phyloP scores from a whole-genome alignment of 805 yeast genomes.

The Ogataea populi-albae region DNA sequence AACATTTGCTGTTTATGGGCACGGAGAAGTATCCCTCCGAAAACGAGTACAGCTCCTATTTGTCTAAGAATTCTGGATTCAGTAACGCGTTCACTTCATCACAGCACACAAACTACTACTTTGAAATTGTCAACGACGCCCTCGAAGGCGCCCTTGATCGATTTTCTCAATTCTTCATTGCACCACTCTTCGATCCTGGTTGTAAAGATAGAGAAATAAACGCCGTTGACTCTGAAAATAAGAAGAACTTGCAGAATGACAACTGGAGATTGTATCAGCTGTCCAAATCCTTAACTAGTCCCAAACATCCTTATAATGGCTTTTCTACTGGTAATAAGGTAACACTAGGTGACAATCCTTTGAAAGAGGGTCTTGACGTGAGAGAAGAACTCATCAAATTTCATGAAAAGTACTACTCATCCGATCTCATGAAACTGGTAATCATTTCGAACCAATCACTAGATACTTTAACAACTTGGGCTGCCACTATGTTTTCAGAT shows the following conservation, averaged over 20 bases:
- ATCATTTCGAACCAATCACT: conserved; percentile 79
- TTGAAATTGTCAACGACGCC: conserved; percentile 74
- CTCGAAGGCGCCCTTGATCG: conserved; percentile 88
- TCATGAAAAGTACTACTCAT: conserved; percentile 68
- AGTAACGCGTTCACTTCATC: conserved; percentile 92
- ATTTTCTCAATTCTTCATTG: conserved; percentile 87
- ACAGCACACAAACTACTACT: conserved; percentile 86
- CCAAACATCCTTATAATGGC: conserved; percentile 77
- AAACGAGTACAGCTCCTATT: conserved; percentile 67
- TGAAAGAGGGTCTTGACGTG: conserved; percentile 59
- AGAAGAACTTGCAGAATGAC: conserved; percentile 89
- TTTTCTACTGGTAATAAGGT: conserved; percentile 85
- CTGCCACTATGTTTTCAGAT: conserved; percentile 57
- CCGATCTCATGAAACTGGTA: conserved; percentile 86
- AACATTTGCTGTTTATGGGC: conserved; percentile 75
- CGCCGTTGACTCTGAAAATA: conserved; percentile 95
- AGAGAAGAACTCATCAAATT: conserved; percentile 79
- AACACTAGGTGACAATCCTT: conserved; percentile 72
- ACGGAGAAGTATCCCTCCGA: conserved; percentile 73
- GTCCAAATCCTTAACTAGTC: conserved; percentile 70
- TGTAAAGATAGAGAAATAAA: conserved; percentile 89
- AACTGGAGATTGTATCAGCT: conserved; percentile 85
- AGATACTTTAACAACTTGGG: conserved; percentile 71
- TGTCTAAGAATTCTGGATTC: conserved; percentile 81
- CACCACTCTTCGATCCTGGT: conserved; percentile 68